A percentile compares a stretch with the other conserved stretches of the same genome.
Evolutionary conservation across 2,329 filamentous ascomycete species (phyloP).

Genomic region (Hypoxylon sp.): DNA sequence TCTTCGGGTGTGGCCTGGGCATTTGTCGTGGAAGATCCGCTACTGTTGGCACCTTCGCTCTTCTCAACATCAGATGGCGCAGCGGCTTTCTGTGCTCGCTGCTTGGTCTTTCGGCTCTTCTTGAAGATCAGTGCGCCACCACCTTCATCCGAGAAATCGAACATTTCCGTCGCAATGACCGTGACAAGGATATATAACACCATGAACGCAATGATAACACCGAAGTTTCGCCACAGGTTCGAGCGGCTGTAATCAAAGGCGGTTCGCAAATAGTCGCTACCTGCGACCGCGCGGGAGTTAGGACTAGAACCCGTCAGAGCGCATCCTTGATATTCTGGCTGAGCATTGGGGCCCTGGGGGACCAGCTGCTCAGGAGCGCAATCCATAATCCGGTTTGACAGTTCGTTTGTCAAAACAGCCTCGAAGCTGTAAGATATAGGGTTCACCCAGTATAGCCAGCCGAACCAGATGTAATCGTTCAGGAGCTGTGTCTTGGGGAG

Average conservation of each 20-base stretch:
- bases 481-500: slow-evolving; percentile 69
- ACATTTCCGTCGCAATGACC: slow-evolving; percentile 74
- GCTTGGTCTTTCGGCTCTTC: slow-evolving; percentile 71
- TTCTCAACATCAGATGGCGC: slow-evolving; percentile 70
- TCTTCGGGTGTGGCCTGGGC: slow-evolving; percentile 39
- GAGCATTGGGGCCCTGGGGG: slow-evolving; percentile 58
- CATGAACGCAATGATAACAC: slow-evolving; percentile 80
- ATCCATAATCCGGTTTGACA: slow-evolving; percentile 64
- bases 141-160: slow-evolving; percentile 71
- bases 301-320: slow-evolving; percentile 64
- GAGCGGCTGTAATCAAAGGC: slow-evolving; percentile 67
- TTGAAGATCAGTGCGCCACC: slow-evolving; percentile 80
- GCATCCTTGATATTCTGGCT: slow-evolving; percentile 66
- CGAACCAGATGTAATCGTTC: slow-evolving; percentile 74
- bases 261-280: slow-evolving; percentile 65
- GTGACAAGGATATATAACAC: slow-evolving; percentile 81
- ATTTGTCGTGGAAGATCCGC: slow-evolving; percentile 45
- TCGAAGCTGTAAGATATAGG: slow-evolving; percentile 76
- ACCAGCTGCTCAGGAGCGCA: slow-evolving; percentile 61
- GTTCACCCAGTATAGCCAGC: slow-evolving; percentile 76
- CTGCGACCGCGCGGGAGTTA: slow-evolving; percentile 63
- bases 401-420: slow-evolving; percentile 67
- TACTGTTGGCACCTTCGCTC: slow-evolving; percentile 48
- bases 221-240: slow-evolving; percentile 82
- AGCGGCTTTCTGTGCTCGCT: slow-evolving; percentile 59